These are phyloP conservation scores for Chaetomiaceae sp. DNA, from an alignment of 2,329 filamentous ascomycete genomes.

Conservation along the genomic window DNA sequence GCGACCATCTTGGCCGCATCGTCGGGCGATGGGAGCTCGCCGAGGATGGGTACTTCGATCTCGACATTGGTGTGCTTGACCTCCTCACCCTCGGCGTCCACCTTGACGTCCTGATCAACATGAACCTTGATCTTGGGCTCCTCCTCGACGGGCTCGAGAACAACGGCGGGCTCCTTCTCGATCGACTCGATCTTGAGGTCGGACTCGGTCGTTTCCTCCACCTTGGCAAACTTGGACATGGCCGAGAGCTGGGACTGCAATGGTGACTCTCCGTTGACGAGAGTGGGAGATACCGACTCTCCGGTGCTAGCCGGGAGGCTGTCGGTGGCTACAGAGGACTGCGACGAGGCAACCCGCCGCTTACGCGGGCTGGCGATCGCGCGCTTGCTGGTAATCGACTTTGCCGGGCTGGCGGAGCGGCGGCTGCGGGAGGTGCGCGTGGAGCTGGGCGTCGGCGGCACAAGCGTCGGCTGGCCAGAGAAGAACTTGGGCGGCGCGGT, in stretches of 20 bases:
- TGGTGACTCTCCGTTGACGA: constrained; percentile 29
- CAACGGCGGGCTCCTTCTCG: constrained; percentile 46
- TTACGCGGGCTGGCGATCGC: constrained; percentile 52
- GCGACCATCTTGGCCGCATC: constrained; percentile 80
- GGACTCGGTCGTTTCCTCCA: constrained; percentile 30
- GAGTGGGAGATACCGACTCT: constrained; percentile 25
- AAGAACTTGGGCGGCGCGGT: constrained; percentile 74
- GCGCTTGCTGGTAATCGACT: constrained; percentile 39
- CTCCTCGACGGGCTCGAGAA: constrained; percentile 50
- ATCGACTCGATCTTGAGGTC: constrained; percentile 42
- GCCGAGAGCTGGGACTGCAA: constrained; percentile 20
- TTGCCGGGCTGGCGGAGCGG: constrained; percentile 56
- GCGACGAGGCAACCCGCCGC: constrained; percentile 39
- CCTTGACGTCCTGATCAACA: constrained; percentile 60
- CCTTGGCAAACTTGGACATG: constrained; percentile 27
- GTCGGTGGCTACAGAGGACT: constrained; percentile 39
- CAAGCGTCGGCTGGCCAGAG: constrained; percentile 39
- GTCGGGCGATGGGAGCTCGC: constrained; percentile 67
- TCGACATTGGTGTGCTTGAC: constrained; percentile 69
- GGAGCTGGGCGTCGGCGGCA: constrained; percentile 46
- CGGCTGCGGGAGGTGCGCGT: constrained; percentile 46
- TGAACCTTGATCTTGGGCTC: constrained; percentile 63
- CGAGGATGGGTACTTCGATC: constrained; percentile 66
- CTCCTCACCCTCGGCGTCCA: constrained; percentile 54
- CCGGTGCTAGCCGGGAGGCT: constrained; percentile 24